phyloP scores from a whole-genome alignment of 1,139 yeast species.

The Entelexis sorbosivorans region DNA sequence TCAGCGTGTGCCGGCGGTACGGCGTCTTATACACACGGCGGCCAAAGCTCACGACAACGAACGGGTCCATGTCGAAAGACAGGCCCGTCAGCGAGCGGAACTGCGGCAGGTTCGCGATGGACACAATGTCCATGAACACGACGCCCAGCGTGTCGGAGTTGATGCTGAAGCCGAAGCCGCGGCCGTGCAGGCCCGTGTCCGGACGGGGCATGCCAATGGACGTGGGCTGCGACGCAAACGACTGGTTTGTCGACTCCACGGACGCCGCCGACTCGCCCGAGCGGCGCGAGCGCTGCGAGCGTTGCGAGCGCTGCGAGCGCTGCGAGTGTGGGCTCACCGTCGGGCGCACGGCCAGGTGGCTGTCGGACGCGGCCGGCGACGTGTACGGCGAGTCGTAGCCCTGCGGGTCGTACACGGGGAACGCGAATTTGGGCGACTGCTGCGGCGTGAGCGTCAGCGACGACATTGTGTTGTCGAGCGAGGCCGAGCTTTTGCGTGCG shows the following conservation, averaged over 20 bases:
- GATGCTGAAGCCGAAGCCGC: conserved; percentile 28
- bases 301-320: neutral
- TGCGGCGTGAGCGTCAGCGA: neutral
- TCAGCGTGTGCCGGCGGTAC: conserved; percentile 70
- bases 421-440: neutral
- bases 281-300: neutral
- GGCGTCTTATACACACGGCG: conserved; percentile 79
- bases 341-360: neutral
- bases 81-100: conserved; percentile 41
- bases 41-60: conserved; percentile 84
- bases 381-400: neutral
- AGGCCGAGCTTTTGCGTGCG: neutral
- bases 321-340: neutral
- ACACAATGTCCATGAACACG: conserved; percentile 59
- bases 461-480: neutral
- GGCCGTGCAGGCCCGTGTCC: neutral
- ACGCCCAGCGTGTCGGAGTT: conserved; percentile 54
- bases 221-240: conserved; percentile 1
- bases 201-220: conserved; percentile 13
- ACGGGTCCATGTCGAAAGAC: conserved; percentile 93
- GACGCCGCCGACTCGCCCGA: neutral
- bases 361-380: neutral
- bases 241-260: neutral
- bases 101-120: conserved; percentile 45
- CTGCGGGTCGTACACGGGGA: neutral